Evolutionary conservation across 352 stramenopile genomes (phyloP).

Genomic region (Globisporangium carolinianum): DNA sequence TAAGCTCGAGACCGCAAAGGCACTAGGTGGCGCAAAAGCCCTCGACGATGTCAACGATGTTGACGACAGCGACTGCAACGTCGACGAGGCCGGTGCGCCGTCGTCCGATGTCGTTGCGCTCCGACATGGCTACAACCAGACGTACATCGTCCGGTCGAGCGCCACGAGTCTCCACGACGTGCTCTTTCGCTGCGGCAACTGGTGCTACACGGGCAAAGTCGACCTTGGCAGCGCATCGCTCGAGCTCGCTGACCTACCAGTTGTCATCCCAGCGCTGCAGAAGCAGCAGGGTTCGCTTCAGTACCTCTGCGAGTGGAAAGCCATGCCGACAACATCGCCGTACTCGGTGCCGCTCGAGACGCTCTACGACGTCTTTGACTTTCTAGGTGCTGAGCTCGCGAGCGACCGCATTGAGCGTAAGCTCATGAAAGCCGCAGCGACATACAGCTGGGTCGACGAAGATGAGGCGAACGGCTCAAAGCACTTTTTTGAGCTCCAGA

Average conservation of each 20-base stretch:
- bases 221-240: slow-evolving; percentile 74
- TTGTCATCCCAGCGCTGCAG: slow-evolving; percentile 89
- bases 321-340: slow-evolving; percentile 54
- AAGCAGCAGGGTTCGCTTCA: slow-evolving; percentile 90
- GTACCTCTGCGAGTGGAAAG: slow-evolving; percentile 89
- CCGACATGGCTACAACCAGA: slow-evolving; percentile 90
- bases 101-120: slow-evolving; percentile 62
- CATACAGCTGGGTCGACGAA: slow-evolving; percentile 90
- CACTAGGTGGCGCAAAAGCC: slow-evolving; percentile 10
- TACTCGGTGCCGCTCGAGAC: slow-evolving; percentile 70
- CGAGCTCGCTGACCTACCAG: slow-evolving; percentile 84
- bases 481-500: slow-evolving; percentile 94
- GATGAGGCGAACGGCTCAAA: slow-evolving; percentile 36
- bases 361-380: slow-evolving; percentile 81
- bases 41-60: slow-evolving; percentile 13
- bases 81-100: slow-evolving; percentile 42
- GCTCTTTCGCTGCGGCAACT: slow-evolving; percentile 93
- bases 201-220: slow-evolving; percentile 91
- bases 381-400: slow-evolving; percentile 76
- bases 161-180: slow-evolving; percentile 76
- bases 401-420: slow-evolving; percentile 81
- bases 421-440: slow-evolving; percentile 72
- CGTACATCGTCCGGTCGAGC: slow-evolving; percentile 84
- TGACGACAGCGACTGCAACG: slow-evolving; percentile 22
- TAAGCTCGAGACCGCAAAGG: slow-evolving; percentile 11